Evolutionary conservation across 768 basidiomycete species (phyloP).

Genomic region (Artomyces pyxidatus): DNA sequence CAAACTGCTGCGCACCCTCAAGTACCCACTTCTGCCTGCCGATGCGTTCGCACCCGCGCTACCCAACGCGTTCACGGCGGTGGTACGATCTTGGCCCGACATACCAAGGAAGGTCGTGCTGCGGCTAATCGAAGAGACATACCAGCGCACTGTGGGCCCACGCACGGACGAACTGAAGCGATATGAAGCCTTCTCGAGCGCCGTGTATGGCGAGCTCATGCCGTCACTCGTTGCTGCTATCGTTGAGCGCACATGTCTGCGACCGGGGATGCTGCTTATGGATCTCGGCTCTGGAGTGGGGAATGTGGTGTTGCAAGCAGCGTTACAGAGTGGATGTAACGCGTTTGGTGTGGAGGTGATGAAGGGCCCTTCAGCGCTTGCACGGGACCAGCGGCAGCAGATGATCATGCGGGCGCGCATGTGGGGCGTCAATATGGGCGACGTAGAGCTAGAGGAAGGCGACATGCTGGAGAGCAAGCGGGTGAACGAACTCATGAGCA

Average conservation of each 20-base stretch:
- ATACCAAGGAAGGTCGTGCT: conserved; percentile 60
- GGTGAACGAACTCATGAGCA: conserved; percentile 59
- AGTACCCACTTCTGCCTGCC: conserved; percentile 51
- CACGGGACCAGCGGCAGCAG: conserved; percentile 64
- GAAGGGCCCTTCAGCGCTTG: conserved; percentile 74
- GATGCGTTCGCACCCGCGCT: conserved; percentile 39
- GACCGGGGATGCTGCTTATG: conserved; percentile 38
- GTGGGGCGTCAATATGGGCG: conserved; percentile 81
- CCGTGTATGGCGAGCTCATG: conserved; percentile 87
- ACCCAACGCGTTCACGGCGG: conserved; percentile 41
- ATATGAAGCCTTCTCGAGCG: conserved; percentile 78
- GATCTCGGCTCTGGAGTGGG: conserved; percentile 59
- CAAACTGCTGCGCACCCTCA: conserved; percentile 48
- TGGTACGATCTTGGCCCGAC: conserved; percentile 45
- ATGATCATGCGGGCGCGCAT: conserved; percentile 71
- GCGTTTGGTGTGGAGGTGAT: conserved; percentile 66
- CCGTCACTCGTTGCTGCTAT: conserved; percentile 59
- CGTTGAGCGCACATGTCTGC: conserved; percentile 40
- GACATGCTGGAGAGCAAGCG: conserved; percentile 71
- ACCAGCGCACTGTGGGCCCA: conserved; percentile 90
- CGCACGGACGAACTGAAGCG: conserved; percentile 71
- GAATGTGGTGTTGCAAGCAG: conserved; percentile 49
- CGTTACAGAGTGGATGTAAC: conserved; percentile 42
- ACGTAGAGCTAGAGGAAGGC: conserved; percentile 74
- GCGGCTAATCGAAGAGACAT: conserved; percentile 83